Percentiles rank a stretch among this genome's conserved stretches.
phyloP scores from a whole-genome alignment of 139 green algal genomes.

The Chlorella vulgaris region DNA sequence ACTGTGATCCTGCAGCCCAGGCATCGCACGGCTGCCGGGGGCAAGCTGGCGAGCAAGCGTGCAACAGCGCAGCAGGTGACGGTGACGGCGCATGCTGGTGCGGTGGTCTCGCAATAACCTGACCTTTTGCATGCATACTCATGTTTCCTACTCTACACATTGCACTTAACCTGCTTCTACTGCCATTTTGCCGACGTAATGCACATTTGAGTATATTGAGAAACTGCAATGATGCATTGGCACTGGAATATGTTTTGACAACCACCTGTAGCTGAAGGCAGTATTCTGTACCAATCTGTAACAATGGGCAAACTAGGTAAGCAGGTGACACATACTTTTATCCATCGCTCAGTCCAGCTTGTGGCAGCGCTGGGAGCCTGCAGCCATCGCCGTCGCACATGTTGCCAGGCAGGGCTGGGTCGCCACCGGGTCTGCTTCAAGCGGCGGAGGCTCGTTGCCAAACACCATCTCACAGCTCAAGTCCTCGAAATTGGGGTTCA shows the following conservation, averaged over 20 bases:
- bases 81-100: neutral
- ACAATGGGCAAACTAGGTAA: too few species aligned
- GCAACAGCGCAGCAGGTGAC: neutral
- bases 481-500: constrained; percentile 74
- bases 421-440: constrained; percentile 63
- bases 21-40: too few species aligned
- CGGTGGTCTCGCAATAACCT: too few species aligned
- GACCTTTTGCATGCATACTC: neutral
- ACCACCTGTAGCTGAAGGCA: neutral
- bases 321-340: too few species aligned
- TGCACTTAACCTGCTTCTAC: too few species aligned
- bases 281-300: too few species aligned
- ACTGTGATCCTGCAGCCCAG: too few species aligned
- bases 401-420: constrained; percentile 51
- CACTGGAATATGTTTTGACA: neutral
- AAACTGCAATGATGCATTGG: neutral
- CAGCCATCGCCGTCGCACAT: constrained; percentile 36
- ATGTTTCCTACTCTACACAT: too few species aligned
- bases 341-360: constrained; percentile 33
- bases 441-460: constrained; percentile 60
- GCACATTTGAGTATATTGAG: too few species aligned
- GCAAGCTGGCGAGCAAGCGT: neutral
- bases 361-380: constrained; percentile 3
- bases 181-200: too few species aligned
- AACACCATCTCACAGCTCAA: constrained; percentile 77